Base-by-base conservation (phyloP, 805 yeast species). In the Candida suzukii region DNA sequence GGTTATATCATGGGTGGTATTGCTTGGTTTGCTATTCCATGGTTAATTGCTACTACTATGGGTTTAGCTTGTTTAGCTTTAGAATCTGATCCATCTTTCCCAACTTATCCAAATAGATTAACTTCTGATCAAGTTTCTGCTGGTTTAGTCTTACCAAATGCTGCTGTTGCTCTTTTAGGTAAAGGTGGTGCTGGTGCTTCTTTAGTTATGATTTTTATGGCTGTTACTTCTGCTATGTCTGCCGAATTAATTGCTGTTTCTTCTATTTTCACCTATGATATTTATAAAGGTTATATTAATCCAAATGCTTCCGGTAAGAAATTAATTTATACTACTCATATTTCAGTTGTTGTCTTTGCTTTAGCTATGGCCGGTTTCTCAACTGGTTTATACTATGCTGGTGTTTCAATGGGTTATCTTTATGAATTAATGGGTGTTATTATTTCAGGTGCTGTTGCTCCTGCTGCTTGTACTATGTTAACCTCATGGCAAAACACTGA, bases 1-100 rank as follows among this genome's bases (percentile, higher is more conserved):
- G 96, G 95, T 19, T 88, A 88, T 61, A 79, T 86, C 21, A 63
- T 85, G 44, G 96, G 96, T 44, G 96, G 96, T 24, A 60, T 88
- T 35, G 83, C 91, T 0, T 88, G 96, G 96, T 83, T 86, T 57
- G 90, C 95, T 8, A 81, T 88, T 49, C 96, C 96, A 37, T 82
- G 81, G 69, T 72, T 85, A 43, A 73, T 79, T 39, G 84, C 95
- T 14, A 80, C 91, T 2, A 83, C 95, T 8, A 73, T 87, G 83
- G 96, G 96, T 12, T 66, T 88, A n/a, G 87, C 90, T 18, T 86
- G 86, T 40, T 63, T 85, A 43, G 82, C 87, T 18, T 68, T 88
- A 40, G 91, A 87, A 63, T 61, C 67, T 39, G 70, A 76, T 26
- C 82, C 88, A 21, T 54, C 70, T 3, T 87, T 88, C 79, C 95